Evolutionary conservation across 2,329 filamentous ascomycete genomes (phyloP), one percentile per base, ranked within the genome.

Genomic region (Trichocomaceae sp.): DNA sequence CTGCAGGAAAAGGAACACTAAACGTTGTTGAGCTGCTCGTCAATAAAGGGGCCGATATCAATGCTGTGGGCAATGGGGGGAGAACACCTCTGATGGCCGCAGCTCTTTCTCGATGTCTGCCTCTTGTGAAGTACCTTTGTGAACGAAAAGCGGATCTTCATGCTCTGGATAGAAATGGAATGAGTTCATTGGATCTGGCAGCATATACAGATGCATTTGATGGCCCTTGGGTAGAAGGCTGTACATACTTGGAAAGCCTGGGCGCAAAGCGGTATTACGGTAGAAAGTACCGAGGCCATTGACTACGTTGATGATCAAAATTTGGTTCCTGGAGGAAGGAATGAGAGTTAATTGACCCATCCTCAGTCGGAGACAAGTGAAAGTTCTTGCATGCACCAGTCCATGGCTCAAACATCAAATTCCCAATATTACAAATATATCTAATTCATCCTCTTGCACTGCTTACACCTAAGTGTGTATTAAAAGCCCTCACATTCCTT

Each of bases 401-500:
- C 2, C 31, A 35, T 35, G 31, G 31, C 31, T 35, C 31, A 35
- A 35, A 8, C 7, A 15, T 35, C 31, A 15, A 15, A 35, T 35
- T 42, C 22, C 19, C 3, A 42, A 9, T 29, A 9, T 29, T 29
- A 29, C 26, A 20, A n/a, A n/a, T 9, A 17, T n/a, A 1, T 47
- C 17, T n/a, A 10, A 23, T 20, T 61, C 44, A 64, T 7, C 56
- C 61, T 58, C 58, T 64, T 1, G 69, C 65, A 5, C 69, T 68
- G 59, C 75, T 71, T 0, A 72, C 65, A 17, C 73, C 66, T 61
- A 85, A 67, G 70, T 81, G 84, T 13, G 70, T 65, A 1, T 75
- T 76, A 65, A 86, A 85, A 0, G 78, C 77, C 10, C 83, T 81
- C 50, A 90, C 80, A 67, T 96, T 97, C 59, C 93, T 82, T 1